Base-by-base conservation (phyloP, 208 protist species). In the Trypanosomatidae sp. region DNA sequence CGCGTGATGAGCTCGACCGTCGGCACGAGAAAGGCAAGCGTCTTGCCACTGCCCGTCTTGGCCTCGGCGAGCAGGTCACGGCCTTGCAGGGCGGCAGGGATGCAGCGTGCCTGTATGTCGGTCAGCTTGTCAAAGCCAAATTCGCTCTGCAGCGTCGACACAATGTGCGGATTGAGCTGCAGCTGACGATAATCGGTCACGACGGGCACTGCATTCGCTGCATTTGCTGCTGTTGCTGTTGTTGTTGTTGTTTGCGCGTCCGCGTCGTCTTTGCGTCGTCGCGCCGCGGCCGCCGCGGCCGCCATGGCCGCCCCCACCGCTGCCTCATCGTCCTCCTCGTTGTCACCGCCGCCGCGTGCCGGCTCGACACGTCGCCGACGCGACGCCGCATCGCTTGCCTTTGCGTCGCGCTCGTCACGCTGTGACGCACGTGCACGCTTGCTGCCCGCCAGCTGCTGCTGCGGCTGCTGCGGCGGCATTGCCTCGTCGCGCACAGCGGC, bases 21-120 rank as follows among this genome's bases (percentile, higher is more conserved):
- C 10, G 98, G 98, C 33, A 99, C 95, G 11, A 99, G 68, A 72
- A 99, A 99, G 2, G 97, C 96, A 0, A 99, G 61, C 32, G 98
- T 99, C 73, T 98, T 98, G 24, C 97, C 96, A 15, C 72, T 74
- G 24, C 94, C 93, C 2, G 93, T 97, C 67, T 96, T 95, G 6
- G 93, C 90, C 76, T 96, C 86, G 0, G 83, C 94, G 7, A 96
- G 72, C 11, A 97, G 50, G 47, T 96, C 88, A 18, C 73, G 65
- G 1, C 92, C 89, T 33, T 67, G 56, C 24, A 98, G 68, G 0
- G 88, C 74, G 18, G 74, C 76, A 20, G 93, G 92, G 40, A 97
- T 87, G 51, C 76, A 85, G 27, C 75, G 74, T 6, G 77, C 73
- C 67, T 98, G 97, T 55, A 99, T 96, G 33, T 86, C 88, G 0